Evolutionary conservation across 805 yeast genomes (phyloP).

Genomic region (Saccharomycopsis vini): DNA sequence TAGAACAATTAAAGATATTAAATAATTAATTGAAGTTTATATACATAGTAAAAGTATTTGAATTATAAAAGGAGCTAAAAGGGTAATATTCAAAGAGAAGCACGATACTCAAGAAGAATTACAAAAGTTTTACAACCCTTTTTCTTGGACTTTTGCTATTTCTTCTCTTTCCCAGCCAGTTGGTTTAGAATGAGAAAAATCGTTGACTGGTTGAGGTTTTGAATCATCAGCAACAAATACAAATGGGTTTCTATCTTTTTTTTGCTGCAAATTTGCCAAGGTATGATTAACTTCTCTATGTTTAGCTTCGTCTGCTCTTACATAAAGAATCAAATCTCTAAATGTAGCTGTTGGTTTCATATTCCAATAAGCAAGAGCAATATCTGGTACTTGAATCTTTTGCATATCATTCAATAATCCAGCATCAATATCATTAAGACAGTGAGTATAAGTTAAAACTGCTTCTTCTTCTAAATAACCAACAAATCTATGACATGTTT

Average conservation of each 20-base stretch:
- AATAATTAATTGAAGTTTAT: too few species aligned
- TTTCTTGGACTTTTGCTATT: constrained; percentile 19
- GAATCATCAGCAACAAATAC: constrained; percentile 33
- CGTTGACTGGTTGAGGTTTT: constrained; percentile 25
- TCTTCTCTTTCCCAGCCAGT: constrained; percentile 30
- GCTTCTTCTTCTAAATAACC: constrained; percentile 77
- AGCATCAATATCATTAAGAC: constrained; percentile 43
- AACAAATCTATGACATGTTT: constrained; percentile 64
- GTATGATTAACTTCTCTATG: constrained; percentile 77
- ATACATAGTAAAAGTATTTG: too few species aligned
- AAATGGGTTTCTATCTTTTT: constrained; percentile 58
- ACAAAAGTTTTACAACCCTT: too few species aligned
- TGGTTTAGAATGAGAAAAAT: constrained; percentile 23
- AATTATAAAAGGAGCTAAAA: too few species aligned
- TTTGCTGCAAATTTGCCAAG: constrained; percentile 50
- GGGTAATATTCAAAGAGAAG: too few species aligned
- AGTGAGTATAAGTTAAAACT: constrained; percentile 56
- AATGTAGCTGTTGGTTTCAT: constrained; percentile 43
- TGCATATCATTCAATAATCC: constrained; percentile 44
- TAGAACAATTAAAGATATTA: too few species aligned
- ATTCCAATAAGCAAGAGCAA: constrained; percentile 59
- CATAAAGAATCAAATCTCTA: constrained; percentile 48
- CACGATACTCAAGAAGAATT: too few species aligned
- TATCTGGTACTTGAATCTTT: constrained; percentile 39
- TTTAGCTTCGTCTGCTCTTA: constrained; percentile 72